Evolutionary conservation across 179 eudicot genomes (phyloP), one percentile per base, ranked within the genome.

Genomic region (Pouteria campechiana): DNA sequence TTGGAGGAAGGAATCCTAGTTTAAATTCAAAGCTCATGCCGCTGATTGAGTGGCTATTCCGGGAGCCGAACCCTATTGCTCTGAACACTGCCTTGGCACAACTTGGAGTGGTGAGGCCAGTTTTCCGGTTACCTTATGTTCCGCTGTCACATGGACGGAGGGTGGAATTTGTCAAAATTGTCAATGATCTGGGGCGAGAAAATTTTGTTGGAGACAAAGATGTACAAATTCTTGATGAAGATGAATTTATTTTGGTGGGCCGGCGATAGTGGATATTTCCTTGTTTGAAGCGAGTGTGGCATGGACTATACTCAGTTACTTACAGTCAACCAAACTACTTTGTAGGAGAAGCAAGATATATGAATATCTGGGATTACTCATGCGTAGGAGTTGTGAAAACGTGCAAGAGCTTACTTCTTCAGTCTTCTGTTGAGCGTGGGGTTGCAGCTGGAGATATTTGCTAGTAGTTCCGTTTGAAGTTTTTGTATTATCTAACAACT

Each of bases 61-160:
- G 42, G 19, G 96, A 83, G 70, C 96, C 96, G 12, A 86, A 86
- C 54, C 96, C 96, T 2, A 86, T 85, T 14, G 88, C 79, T 2
- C 46, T 85, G 22, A 85, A 85, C 37, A 85, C 95, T 0, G 93
- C 95, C 28, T 51, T 85, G 25, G 89, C 89, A 37, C 93, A 83
- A 61, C 96, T 86, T 41, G 93, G 93, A 25, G 96, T 83, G 8
- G 77, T 67, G 25, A 76, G 93, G 64, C 89, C 93, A 0, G 73
- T 83, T 33, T 86, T 83, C 32, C 72, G 96, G 41, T 50, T 83
- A n/a, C 93, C 96, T 18, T 86, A 86, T 50, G 80, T 73, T 9
- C 89, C 89, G 17, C 93, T 79, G 47, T 69, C 89, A 6, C n/a
- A 60, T 69, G 63, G 66, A 6, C 72, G 76, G 69, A 86, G 96